phyloP scores from a whole-genome alignment of 2,329 filamentous ascomycete species.

The Fusarium sarcochroum region DNA sequence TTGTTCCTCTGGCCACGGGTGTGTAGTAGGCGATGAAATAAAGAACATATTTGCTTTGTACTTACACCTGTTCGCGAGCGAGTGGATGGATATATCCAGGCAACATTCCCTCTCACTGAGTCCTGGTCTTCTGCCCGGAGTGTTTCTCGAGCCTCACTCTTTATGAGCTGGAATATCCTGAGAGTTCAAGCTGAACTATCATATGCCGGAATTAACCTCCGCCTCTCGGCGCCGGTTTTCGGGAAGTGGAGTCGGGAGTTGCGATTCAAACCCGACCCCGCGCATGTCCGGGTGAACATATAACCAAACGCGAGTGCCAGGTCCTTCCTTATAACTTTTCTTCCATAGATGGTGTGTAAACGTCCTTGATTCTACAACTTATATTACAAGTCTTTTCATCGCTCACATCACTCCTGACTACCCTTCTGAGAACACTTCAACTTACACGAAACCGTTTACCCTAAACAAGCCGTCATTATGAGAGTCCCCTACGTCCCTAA shows the following conservation, averaged over 20 bases:
- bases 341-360: not conserved
- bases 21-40: no score
- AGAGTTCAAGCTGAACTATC: not conserved
- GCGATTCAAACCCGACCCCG: slow-evolving; percentile 44
- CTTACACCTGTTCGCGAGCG: no score
- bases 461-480: slow-evolving; percentile 61
- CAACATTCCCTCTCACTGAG: no score
- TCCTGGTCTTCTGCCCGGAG: not conserved
- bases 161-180: not conserved
- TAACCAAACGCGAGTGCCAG: slow-evolving; percentile 43
- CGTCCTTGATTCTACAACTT: not conserved
- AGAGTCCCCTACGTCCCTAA: slow-evolving; percentile 75
- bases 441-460: slow-evolving; percentile 31
- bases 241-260: slow-evolving; percentile 50
- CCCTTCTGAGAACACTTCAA: not conserved
- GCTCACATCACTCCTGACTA: not conserved
- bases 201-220: slow-evolving; percentile 31
- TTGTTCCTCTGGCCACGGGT: no score
- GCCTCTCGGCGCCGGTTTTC: slow-evolving; percentile 43
- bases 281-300: slow-evolving; percentile 47
- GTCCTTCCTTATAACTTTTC: not conserved
- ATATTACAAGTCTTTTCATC: not conserved
- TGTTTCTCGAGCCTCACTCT: not conserved
- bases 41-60: no score
- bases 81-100: no score